Evolutionary conservation across 305 asterid species (phyloP).

Genomic region (Ilex paraguariensis): DNA sequence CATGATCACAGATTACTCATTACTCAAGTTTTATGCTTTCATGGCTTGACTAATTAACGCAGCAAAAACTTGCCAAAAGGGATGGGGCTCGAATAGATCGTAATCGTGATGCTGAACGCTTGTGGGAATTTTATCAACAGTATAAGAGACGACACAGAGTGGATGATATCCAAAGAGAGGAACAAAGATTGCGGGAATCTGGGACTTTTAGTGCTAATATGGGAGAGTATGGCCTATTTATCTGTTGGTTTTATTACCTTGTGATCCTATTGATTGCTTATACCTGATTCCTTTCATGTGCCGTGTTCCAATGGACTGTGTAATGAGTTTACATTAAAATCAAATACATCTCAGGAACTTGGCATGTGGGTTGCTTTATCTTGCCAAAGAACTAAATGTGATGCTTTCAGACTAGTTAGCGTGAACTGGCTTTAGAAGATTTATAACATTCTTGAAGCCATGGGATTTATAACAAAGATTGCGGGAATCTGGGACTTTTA

Average conservation of each 20-base stretch:
- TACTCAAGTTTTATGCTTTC: background rate
- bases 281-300: constrained; percentile 11
- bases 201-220: constrained; percentile 66
- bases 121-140: constrained; percentile 89
- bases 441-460: too few species aligned
- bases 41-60: constrained; percentile 18
- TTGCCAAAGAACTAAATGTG: too few species aligned
- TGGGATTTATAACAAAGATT: constrained; percentile 68
- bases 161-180: constrained; percentile 88
- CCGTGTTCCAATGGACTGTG: background rate
- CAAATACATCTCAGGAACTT: too few species aligned
- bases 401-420: too few species aligned
- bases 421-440: too few species aligned
- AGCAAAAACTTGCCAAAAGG: constrained; percentile 94
- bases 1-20: too few species aligned
- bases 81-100: constrained; percentile 82
- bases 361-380: too few species aligned
- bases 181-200: constrained; percentile 84
- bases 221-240: constrained; percentile 58
- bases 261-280: constrained; percentile 5
- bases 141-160: constrained; percentile 82
- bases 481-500: constrained; percentile 86
- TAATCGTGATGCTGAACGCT: constrained; percentile 69
- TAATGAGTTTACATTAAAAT: too few species aligned
- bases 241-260: constrained; percentile 12